Base-by-base conservation (phyloP, 202 grass and related monocot genomes). In the Schoenoplectus triqueter region DNA sequence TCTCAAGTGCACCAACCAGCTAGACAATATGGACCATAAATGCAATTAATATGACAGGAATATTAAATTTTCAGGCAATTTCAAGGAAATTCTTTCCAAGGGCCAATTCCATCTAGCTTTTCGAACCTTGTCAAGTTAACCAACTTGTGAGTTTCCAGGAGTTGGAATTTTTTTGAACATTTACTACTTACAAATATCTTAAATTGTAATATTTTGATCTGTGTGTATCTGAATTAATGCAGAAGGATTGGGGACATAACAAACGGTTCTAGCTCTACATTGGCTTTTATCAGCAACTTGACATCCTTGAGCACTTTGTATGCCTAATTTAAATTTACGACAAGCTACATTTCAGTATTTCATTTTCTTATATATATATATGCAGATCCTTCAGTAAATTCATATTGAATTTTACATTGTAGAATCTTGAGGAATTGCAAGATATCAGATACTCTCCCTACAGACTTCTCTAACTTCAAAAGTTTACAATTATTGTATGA, bases 71-170 rank as follows among this genome's bases (percentile, higher is more conserved):
- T 21, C 77, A 98, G 95, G 88, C 82, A 91, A 66, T 87, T 98
- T 73, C 89, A 98, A 84, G 95, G 95, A 5, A 98, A 92, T 89
- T 92, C 86, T 49, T 98, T 98, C 56, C 54, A 91, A 87, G 92
- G 92, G 82, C 89, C 92, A 64, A 44, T 98, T 89, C 95, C 95
- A 65, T 54, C 78, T 22, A 92, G 85, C 83, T 45, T 95, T 81
- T 90, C 92, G 14, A 95, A 87, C 70, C 92, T 93, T 51, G 59
- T 71, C 66, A 75, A 89, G 48, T 49, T 97, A 68, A 88, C 21
- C 59, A 59, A 2, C 84, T 84, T 97, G 95, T 97, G 90, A 94
- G 91, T 89, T 68, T 10, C 10, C 42, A 11, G 0, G 10, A 4
- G 9, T 48, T 19, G 4, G 4, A 59, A 41, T 3, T 21, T 19